Conservation (phyloP, 305 asterid species). For the Petunia hybrid region DNA sequence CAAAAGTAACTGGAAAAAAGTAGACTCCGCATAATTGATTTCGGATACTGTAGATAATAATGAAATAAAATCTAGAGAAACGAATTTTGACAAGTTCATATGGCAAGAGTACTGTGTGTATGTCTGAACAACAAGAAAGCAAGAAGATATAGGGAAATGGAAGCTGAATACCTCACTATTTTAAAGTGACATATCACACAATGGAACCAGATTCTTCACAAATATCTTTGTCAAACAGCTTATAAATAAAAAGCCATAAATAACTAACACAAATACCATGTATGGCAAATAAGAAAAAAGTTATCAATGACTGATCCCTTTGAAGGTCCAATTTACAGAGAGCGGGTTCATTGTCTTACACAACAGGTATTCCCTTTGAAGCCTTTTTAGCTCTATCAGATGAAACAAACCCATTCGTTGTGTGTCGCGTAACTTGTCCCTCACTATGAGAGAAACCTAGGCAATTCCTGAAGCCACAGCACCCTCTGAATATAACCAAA, state of each 20-base stretch:
- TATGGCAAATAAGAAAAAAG: not conserved
- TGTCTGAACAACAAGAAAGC: slow-evolving; percentile 1
- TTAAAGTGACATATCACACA: slow-evolving; percentile 4
- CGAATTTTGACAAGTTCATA: not conserved
- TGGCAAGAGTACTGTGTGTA: not conserved
- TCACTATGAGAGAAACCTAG: not conserved
- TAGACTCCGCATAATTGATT: not conserved
- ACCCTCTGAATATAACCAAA: not conserved
- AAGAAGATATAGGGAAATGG: not conserved
- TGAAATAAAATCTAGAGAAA: not conserved
- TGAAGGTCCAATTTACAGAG: not conserved
- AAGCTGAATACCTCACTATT: not conserved
- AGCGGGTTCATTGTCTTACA: not conserved
- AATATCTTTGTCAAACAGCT: slow-evolving; percentile 11
- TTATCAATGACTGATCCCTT: not conserved
- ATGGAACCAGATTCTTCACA: not conserved
- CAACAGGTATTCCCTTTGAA: not conserved
- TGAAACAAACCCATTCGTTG: not conserved
- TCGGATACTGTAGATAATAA: not conserved
- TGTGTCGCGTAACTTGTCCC: not conserved
- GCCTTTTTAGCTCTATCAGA: not conserved
- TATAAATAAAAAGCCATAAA: slow-evolving; percentile 10
- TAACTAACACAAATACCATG: not conserved
- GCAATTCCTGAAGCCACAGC: not conserved
- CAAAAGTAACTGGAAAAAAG: slow-evolving; percentile 12